phyloP scores from a whole-genome alignment of 352 stramenopile genomes.

The Phytopythium helicoides region DNA sequence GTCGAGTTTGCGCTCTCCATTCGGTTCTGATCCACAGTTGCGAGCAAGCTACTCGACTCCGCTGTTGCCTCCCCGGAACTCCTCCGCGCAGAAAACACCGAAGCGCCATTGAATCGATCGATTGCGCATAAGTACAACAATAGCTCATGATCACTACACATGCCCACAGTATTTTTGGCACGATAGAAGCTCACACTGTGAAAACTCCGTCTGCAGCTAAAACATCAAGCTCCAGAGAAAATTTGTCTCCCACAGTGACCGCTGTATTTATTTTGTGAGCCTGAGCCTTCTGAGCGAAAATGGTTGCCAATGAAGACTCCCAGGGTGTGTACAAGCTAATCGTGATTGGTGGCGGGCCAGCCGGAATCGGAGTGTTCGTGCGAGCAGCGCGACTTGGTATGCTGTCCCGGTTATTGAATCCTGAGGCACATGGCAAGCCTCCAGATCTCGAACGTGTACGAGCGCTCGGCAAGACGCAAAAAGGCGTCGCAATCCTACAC shows the following conservation, averaged over 20 bases:
- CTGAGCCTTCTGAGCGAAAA: too few relatives aligned
- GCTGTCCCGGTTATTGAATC: conserved; percentile 47
- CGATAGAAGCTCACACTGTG: neutral
- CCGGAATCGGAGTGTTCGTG: conserved; percentile 76
- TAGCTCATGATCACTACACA: too few relatives aligned
- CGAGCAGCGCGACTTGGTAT: conserved; percentile 63
- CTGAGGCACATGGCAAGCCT: conserved; percentile 32
- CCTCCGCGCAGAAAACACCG: conserved; percentile 13
- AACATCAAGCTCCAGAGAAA: neutral
- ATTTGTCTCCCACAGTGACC: too few relatives aligned
- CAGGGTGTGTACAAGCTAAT: conserved; percentile 66
- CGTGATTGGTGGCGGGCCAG: conserved; percentile 64
- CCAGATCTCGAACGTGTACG: conserved; percentile 38
- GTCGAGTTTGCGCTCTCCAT: conserved; percentile 47
- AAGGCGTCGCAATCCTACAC: conserved; percentile 66
- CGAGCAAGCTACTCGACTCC: conserved; percentile 78
- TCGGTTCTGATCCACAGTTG: conserved; percentile 64
- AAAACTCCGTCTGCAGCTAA: neutral
- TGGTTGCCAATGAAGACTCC: conserved; percentile 13
- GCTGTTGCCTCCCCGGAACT: conserved; percentile 26
- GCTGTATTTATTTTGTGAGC: too few relatives aligned
- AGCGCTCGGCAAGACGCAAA: conserved; percentile 40
- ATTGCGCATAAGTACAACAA: conserved; percentile 2
- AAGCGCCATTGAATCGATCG: conserved; percentile 21
- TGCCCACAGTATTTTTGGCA: too few relatives aligned